Evolutionary conservation across 129 eudicot genomes (phyloP).

Genomic region (Flaveria robusta): DNA sequence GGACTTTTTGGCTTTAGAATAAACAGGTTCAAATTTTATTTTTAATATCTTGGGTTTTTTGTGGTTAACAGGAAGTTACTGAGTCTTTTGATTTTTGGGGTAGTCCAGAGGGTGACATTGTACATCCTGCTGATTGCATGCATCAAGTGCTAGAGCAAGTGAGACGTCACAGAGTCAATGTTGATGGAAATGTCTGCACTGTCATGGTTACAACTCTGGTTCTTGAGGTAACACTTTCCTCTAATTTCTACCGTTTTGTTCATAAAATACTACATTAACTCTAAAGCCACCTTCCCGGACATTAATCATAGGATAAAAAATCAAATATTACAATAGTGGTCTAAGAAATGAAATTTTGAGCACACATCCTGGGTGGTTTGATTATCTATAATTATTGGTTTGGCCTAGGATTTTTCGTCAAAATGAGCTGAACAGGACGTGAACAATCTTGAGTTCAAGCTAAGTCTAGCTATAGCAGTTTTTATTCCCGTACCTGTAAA

Average conservation of each 20-base stretch:
- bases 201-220: slow-evolving; percentile 85
- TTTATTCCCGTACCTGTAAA: not conserved
- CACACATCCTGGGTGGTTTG: no score
- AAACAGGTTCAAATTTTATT: not conserved
- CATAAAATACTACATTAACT: no score
- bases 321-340: no score
- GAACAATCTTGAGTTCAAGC: no score
- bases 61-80: slow-evolving; percentile 65
- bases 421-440: no score
- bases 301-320: no score
- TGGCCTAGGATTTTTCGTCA: no score
- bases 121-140: slow-evolving; percentile 94
- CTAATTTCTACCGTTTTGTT: not conserved
- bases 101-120: slow-evolving; percentile 88
- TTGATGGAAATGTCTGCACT: slow-evolving; percentile 89
- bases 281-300: no score
- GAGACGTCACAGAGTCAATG: slow-evolving; percentile 78
- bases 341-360: no score
- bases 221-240: slow-evolving; percentile 63
- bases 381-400: no score
- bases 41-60: not conserved
- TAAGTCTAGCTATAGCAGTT: not conserved
- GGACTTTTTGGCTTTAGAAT: not conserved
- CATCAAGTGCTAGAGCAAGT: slow-evolving; percentile 80
- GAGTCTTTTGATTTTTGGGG: slow-evolving; percentile 93